Conservation (phyloP, 192 early-diverging fungal species). For the Funneliformis geosporum region DNA sequence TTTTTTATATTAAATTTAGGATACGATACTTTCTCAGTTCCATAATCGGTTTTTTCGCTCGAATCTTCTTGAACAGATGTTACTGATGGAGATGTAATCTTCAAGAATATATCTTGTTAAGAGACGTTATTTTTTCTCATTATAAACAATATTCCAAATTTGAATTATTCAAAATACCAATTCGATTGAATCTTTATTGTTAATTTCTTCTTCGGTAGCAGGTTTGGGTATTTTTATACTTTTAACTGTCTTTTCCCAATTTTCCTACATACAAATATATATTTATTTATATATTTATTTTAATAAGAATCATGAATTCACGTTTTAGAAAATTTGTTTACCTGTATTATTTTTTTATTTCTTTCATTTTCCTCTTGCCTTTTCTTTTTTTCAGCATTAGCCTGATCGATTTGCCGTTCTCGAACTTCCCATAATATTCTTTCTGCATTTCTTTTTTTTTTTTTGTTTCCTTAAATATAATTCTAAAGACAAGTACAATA, state of each 20-base stretch:
- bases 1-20: conserved; percentile 17
- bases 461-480: background rate
- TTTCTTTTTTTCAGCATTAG: conserved; percentile 23
- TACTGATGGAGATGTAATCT: background rate
- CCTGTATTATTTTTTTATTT: conserved; percentile 35
- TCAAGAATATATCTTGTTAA: background rate
- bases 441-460: conserved; percentile 14
- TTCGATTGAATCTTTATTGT: background rate
- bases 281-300: background rate
- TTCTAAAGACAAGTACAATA: background rate
- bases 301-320: background rate
- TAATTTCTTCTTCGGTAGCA: background rate
- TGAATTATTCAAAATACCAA: background rate
- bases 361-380: conserved; percentile 29
- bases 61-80: background rate
- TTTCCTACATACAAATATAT: conserved; percentile 28
- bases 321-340: background rate
- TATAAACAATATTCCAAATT: background rate
- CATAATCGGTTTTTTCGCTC: conserved; percentile 14
- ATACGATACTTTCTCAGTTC: conserved; percentile 35
- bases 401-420: conserved; percentile 31
- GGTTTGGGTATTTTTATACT: conserved; percentile 23
- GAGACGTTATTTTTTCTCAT: background rate
- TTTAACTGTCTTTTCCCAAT: conserved; percentile 36
- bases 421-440: conserved; percentile 34